Percentiles rank a stretch among this genome's conserved stretches.
These are phyloP conservation scores for Cordyceps sp. DNA, from an alignment of 2,329 filamentous ascomycete species.

Conservation along the genomic window DNA sequence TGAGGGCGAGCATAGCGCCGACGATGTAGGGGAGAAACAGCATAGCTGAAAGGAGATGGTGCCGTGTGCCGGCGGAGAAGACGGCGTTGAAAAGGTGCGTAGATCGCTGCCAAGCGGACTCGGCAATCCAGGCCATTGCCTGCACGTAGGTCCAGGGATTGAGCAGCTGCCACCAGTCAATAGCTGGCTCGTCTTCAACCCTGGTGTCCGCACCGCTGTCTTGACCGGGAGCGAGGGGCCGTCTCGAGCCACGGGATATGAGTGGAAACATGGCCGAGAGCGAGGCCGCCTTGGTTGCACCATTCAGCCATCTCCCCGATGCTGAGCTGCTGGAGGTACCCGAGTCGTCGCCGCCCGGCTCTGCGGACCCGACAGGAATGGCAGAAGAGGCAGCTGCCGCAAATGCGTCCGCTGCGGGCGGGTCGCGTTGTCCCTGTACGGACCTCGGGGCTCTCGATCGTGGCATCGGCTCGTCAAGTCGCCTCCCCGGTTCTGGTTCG, in stretches of 20 bases:
- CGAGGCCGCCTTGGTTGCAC: conserved; percentile 2
- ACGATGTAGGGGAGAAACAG: conserved; percentile 2
- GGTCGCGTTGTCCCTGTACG: too few relatives aligned
- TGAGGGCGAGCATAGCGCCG: conserved; percentile 2
- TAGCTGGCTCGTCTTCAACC: conserved; percentile 1
- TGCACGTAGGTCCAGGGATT: conserved; percentile 16
- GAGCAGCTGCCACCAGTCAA: conserved; percentile 11
- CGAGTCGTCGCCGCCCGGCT: background rate
- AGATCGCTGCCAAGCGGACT: conserved; percentile 6
- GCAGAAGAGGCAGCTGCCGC: too few relatives aligned
- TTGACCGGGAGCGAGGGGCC: too few relatives aligned
- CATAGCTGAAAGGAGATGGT: conserved; percentile 4
- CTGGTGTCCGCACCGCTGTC: background rate
- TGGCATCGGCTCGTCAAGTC: too few relatives aligned
- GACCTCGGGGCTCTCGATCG: too few relatives aligned
- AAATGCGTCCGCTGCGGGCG: too few relatives aligned
- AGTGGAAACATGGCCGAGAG: background rate
- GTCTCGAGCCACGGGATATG: too few relatives aligned
- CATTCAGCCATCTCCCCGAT: conserved; percentile 3
- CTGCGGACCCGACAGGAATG: too few relatives aligned
- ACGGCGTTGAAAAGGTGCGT: conserved; percentile 4
- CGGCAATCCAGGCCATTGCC: conserved; percentile 9
- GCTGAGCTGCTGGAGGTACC: background rate
- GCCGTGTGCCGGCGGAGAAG: conserved; percentile 3
- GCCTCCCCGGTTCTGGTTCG: too few relatives aligned